Evolutionary conservation across 2,329 filamentous ascomycete species (phyloP).

Genomic region (Aspergillus ochraceoroseus): DNA sequence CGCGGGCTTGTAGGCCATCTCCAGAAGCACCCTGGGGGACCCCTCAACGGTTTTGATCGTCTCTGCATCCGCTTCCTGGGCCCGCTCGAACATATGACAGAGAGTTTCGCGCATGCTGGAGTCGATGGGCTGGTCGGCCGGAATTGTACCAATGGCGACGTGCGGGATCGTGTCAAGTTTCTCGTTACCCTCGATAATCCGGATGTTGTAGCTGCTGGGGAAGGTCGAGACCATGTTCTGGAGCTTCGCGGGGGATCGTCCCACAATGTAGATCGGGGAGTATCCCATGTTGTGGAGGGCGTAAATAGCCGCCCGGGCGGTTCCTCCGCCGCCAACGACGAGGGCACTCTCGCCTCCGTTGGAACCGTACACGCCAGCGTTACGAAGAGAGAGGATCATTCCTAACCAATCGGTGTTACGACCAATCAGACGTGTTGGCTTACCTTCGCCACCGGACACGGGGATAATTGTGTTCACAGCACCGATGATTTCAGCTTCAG

Average conservation of each 20-base stretch:
- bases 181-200: conserved; percentile 53
- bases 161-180: conserved; percentile 54
- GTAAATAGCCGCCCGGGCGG: conserved; percentile 84
- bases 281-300: conserved; percentile 79
- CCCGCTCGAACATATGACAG: conserved; percentile 47
- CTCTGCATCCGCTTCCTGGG: conserved; percentile 46
- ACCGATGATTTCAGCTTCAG: conserved; percentile 75
- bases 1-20: conserved; percentile 94
- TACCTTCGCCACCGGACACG: conserved; percentile 43
- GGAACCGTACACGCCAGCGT: conserved; percentile 56
- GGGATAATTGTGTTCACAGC: conserved; percentile 92
- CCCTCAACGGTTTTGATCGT: conserved; percentile 34
- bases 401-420: conserved; percentile 96
- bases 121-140: conserved; percentile 81
- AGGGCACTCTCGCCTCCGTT: conserved; percentile 55
- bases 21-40: conserved; percentile 62
- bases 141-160: conserved; percentile 85
- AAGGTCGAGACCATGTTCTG: conserved; percentile 65
- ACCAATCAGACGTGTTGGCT: conserved; percentile 59
- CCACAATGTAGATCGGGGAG: conserved; percentile 79
- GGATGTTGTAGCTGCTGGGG: conserved; percentile 65
- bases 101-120: conserved; percentile 62
- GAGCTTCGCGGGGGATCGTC: conserved; percentile 67
- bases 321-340: conserved; percentile 87
- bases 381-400: conserved; percentile 74